phyloP scores from a whole-genome alignment of 2,329 filamentous ascomycete species.

The Fusarium pilosicola region DNA sequence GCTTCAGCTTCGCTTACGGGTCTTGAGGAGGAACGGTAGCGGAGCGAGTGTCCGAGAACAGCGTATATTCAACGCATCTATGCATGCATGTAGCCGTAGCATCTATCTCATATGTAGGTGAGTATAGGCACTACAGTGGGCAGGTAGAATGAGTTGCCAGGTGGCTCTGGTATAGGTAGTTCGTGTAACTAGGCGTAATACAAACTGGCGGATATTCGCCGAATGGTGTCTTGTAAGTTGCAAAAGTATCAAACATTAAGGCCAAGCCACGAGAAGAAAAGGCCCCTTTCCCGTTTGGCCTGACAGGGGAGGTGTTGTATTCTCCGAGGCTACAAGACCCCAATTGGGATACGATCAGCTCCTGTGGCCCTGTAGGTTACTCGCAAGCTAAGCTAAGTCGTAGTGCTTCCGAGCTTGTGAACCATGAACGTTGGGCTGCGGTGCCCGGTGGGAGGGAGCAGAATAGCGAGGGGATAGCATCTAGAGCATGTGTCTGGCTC shows the following conservation, averaged over 20 bases:
- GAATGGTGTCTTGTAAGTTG: constrained; percentile 1
- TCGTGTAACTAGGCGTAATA: constrained; percentile 1
- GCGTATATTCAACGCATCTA: constrained; percentile 5
- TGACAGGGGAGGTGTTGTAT: constrained; percentile 37
- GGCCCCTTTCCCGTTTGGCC: constrained; percentile 31
- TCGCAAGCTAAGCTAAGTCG: constrained; percentile 14
- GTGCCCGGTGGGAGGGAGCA: neutral
- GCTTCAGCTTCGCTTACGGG: constrained; percentile 14
- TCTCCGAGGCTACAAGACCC: constrained; percentile 19
- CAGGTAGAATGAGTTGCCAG: neutral
- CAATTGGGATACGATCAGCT: constrained; percentile 38
- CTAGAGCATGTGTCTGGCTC: neutral
- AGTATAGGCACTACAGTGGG: neutral
- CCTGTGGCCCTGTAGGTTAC: constrained; percentile 2
- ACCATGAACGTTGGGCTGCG: neutral
- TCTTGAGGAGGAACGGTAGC: neutral
- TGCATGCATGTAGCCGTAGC: constrained; percentile 11
- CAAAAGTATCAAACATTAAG: constrained; percentile 25
- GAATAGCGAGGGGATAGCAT: neutral
- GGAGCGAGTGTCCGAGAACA: constrained; percentile 5
- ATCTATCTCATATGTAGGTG: constrained; percentile 5
- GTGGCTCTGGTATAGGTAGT: neutral
- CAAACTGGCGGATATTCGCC: neutral
- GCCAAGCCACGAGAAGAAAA: constrained; percentile 21
- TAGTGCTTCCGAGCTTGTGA: constrained; percentile 13